Base-by-base conservation (phyloP, 805 yeast species). In the Tetrapisispora iriomotensis region DNA sequence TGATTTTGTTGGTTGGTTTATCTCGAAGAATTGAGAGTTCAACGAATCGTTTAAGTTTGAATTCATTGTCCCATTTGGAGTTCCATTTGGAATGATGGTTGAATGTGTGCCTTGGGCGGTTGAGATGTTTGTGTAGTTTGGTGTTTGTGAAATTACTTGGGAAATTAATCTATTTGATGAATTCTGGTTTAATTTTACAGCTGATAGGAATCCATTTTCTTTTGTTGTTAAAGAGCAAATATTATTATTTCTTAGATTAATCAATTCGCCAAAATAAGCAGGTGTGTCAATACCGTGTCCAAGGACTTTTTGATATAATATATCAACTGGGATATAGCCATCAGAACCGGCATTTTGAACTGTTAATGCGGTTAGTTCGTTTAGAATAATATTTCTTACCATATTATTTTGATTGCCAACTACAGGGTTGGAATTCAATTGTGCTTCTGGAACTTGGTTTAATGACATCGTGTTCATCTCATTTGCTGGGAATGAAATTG, bases 191-290 rank as follows among this genome's bases (percentile, higher is more conserved):
- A 43, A 54, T 47, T 35, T 48, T 7, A 50, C 54, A 38, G 54
- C 60, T 1, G 56, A 45, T 9, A 54, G 44, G 1, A 45, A 29
- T 15, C 61, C 60, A 2, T 43, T 38, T 1, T 44, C 39, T 25
- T 48, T 43, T 6, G 46, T 45, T 19, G 53, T 17, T 4, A 56
- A 25, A 20, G 56, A 58, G 26, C 53, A 47, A 18, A 45, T 47
- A 31, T 53, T 46, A 8, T 42, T 25, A 7, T 29, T 35, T 17
- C 49, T 47, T 54, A 59, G 49, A 17, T 34, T 36, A 9, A 51
- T 23, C 19, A 59, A 31, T 20, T 44, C 47, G 23, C 44, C 44
- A n/a, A 52, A 34, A 30, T 55, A 57, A 3, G 46, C 29, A 7
- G 47, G 28, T 33, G 51, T 53, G 23, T 49, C 53, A 12, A 48